Base-by-base conservation (phyloP, 345 rosid species). In the Hibiscus trionum region DNA sequence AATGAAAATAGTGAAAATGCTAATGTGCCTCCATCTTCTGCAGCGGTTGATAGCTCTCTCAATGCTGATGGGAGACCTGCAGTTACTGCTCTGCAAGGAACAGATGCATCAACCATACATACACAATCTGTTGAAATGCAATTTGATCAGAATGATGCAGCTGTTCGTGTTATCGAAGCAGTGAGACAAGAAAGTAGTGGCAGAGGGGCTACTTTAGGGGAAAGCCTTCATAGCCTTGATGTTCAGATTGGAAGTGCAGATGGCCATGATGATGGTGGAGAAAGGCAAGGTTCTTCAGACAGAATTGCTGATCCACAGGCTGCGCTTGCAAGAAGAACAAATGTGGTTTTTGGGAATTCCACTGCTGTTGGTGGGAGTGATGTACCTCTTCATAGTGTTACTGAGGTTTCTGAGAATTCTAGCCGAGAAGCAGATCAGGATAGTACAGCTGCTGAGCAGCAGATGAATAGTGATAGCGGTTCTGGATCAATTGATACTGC, bases 221-320 rank as follows among this genome's bases (percentile, higher is more conserved):
- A 94, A 81, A 94, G 98, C 82, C 96, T 91, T 44, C 86, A 97
- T 75, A 94, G 98, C 82, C 82, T 94, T 68, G 98, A 94, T 79
- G 98, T 94, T 82, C 97, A 94, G 78, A 94, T 94, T 53, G 98
- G 98, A 75, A 94, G 98, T 83, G 97, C 96, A 44, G 98, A 94
- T 90, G 98, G 97, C 39, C 98, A 88, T 80, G 98, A 91, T 73
- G 98, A 94, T 77, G 24, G 24, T 21, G 91, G 91, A 42, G 98
- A 94, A 71, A 90, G 98, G 81, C 95, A 86, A 79, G 88, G 91
- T 72, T 75, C 88, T 49, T 80, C 87, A 2, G 95, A 89, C 72
- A 79, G 94, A 82, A 78, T 80, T 73, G 33, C 33, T 31, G 91
- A 91, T 67, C 85, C 80, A 53, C 96, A 85, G 61, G 82, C 84